Conservation (phyloP, 1,139 yeast species). For the Kodamaea derodonti region DNA sequence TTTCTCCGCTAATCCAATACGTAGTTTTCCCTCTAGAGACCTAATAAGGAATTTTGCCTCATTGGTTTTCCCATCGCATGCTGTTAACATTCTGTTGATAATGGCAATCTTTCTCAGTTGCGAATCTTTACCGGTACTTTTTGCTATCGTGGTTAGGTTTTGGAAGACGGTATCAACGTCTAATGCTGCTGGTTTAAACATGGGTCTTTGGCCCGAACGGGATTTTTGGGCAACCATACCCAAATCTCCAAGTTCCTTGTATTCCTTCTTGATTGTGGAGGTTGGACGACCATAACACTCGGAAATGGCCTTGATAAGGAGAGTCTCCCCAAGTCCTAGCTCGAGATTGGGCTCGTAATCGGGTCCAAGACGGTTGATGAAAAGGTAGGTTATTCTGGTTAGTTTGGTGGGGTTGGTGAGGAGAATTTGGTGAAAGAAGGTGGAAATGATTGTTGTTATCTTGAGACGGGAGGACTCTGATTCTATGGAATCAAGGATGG, state of each 20-base stretch:
- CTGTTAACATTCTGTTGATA: slow-evolving; percentile 79
- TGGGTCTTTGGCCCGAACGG: slow-evolving; percentile 79
- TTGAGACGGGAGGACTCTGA: slow-evolving; percentile 76
- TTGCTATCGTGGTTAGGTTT: slow-evolving; percentile 73
- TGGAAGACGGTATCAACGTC: slow-evolving; percentile 71
- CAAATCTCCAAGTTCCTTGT: slow-evolving; percentile 79
- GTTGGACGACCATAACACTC: slow-evolving; percentile 85
- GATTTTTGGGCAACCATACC: slow-evolving; percentile 87
- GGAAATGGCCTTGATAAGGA: slow-evolving; percentile 81
- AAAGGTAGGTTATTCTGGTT: slow-evolving; percentile 71
- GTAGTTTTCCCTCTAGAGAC: slow-evolving; percentile 84
- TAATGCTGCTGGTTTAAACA: slow-evolving; percentile 87
- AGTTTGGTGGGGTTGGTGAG: slow-evolving; percentile 54
- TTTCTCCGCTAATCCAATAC: slow-evolving; percentile 93
- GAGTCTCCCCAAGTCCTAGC: slow-evolving; percentile 86
- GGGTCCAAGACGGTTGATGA: slow-evolving; percentile 88
- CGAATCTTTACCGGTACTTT: slow-evolving; percentile 76
- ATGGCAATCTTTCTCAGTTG: slow-evolving; percentile 72
- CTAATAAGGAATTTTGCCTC: slow-evolving; percentile 91
- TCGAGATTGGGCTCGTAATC: slow-evolving; percentile 90
- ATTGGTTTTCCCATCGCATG: slow-evolving; percentile 63
- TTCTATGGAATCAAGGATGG: slow-evolving; percentile 73
- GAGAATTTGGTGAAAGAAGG: slow-evolving; percentile 63
- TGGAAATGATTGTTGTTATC: slow-evolving; percentile 70
- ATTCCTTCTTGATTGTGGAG: slow-evolving; percentile 68